A percentile compares a stretch with the other conserved stretches of the same genome.
Evolutionary conservation across 768 basidiomycete species (phyloP).

Genomic region (Suillus brevipes): DNA sequence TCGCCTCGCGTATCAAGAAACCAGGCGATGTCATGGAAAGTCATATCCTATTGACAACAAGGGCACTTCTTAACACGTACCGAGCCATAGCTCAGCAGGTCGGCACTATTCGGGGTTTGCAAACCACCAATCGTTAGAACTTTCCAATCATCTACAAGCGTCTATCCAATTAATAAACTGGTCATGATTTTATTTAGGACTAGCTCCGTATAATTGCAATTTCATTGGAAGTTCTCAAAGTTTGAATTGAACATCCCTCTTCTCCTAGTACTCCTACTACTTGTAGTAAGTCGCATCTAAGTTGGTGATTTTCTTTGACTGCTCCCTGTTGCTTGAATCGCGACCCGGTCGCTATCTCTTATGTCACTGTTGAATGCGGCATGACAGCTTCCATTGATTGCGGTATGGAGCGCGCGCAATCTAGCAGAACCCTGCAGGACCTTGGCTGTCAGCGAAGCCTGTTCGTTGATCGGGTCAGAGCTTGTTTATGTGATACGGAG

Average conservation of each 20-base stretch:
- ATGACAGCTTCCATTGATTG: constrained; percentile 1
- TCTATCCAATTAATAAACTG: neutral
- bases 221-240: neutral
- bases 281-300: neutral
- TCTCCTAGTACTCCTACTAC: neutral
- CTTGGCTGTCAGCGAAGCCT: neutral
- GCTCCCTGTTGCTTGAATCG: neutral
- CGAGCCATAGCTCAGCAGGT: neutral
- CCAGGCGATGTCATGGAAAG: neutral
- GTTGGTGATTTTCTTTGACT: neutral
- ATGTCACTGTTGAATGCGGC: neutral
- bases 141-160: neutral
- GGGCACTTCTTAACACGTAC: neutral
- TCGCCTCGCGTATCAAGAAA: neutral
- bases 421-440: neutral
- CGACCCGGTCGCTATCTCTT: neutral
- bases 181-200: neutral
- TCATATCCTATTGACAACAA: neutral
- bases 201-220: neutral
- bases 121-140: neutral
- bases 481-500: neutral
- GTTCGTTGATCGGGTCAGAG: neutral
- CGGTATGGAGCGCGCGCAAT: neutral
- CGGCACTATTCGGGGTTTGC: neutral
- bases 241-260: neutral